phyloP scores from a whole-genome alignment of 306 rosid genomes.

The Prosopis cineraria region DNA sequence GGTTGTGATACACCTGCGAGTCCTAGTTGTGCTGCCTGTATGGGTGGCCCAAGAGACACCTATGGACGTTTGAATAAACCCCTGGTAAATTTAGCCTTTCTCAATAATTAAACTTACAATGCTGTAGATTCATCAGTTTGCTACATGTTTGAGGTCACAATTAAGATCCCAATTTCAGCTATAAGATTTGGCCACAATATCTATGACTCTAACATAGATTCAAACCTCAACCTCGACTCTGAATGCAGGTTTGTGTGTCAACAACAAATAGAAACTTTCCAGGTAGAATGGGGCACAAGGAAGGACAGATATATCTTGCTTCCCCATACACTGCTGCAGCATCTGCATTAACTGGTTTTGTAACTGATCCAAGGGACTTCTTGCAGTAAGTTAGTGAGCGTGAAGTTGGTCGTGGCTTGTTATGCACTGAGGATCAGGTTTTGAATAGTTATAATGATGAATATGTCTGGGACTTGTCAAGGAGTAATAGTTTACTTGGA shows the following conservation, averaged over 20 bases:
- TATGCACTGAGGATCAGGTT: not conserved
- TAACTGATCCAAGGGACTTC: slow-evolving; percentile 85
- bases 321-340: slow-evolving; percentile 94
- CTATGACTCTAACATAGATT: not conserved
- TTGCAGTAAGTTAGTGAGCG: slow-evolving; percentile 41
- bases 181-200: not conserved
- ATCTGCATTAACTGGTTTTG: slow-evolving; percentile 85
- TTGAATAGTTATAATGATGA: slow-evolving; percentile 11
- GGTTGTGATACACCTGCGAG: slow-evolving; percentile 91
- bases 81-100: slow-evolving; percentile 41
- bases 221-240: not conserved
- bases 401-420: not conserved
- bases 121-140: not conserved
- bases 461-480: not conserved
- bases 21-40: slow-evolving; percentile 89
- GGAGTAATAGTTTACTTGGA: not conserved
- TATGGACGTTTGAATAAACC: slow-evolving; percentile 82
- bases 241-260: slow-evolving; percentile 64
- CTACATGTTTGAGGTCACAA: not conserved
- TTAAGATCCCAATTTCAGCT: not conserved
- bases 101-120: not conserved
- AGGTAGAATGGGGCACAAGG: slow-evolving; percentile 90
- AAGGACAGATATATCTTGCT: slow-evolving; percentile 86
- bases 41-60: slow-evolving; percentile 90
- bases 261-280: slow-evolving; percentile 84